These are phyloP conservation scores for Mycena metata DNA, from an alignment of 768 basidiomycete species.

Conservation along the genomic window DNA sequence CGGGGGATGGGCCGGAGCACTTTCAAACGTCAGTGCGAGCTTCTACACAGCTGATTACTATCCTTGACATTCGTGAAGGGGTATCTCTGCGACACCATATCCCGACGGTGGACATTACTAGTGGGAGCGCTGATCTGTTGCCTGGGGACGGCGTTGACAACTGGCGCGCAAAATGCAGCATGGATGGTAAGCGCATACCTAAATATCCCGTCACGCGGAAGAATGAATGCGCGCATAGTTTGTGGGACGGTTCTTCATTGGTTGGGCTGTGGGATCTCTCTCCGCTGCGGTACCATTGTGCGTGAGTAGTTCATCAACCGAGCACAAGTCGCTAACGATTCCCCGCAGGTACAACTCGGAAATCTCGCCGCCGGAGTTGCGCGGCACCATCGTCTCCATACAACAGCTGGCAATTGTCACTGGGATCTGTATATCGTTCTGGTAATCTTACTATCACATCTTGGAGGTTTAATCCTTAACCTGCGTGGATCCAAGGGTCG, in stretches of 20 bases:
- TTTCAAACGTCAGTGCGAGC: slow-evolving; percentile 30
- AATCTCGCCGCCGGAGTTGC: slow-evolving; percentile 54
- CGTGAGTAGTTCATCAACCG: slow-evolving; percentile 38
- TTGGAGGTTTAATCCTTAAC: background rate
- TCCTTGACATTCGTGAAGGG: slow-evolving; percentile 23
- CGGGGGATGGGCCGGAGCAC: slow-evolving; percentile 40
- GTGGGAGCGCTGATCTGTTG: slow-evolving; percentile 37
- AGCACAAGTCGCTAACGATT: slow-evolving; percentile 37
- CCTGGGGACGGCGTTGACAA: slow-evolving; percentile 39
- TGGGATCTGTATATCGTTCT: slow-evolving; percentile 45
- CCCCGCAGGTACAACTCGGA: slow-evolving; percentile 52
- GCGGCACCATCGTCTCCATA: slow-evolving; percentile 52
- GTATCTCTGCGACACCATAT: slow-evolving; percentile 40
- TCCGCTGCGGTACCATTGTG: slow-evolving; percentile 49
- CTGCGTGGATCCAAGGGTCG: slow-evolving; percentile 31
- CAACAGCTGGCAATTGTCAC: slow-evolving; percentile 52
- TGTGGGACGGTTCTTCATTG: slow-evolving; percentile 67
- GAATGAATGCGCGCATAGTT: slow-evolving; percentile 25
- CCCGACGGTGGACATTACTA: slow-evolving; percentile 41
- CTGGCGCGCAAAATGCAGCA: slow-evolving; percentile 38
- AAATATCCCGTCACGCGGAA: background rate
- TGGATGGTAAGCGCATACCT: slow-evolving; percentile 30
- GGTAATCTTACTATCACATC: slow-evolving; percentile 7
- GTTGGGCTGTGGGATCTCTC: slow-evolving; percentile 71
- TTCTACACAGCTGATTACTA: background rate